These are phyloP conservation scores for Erysimum cheiranthoides DNA, from an alignment of 345 rosid species.

Conservation along the genomic window DNA sequence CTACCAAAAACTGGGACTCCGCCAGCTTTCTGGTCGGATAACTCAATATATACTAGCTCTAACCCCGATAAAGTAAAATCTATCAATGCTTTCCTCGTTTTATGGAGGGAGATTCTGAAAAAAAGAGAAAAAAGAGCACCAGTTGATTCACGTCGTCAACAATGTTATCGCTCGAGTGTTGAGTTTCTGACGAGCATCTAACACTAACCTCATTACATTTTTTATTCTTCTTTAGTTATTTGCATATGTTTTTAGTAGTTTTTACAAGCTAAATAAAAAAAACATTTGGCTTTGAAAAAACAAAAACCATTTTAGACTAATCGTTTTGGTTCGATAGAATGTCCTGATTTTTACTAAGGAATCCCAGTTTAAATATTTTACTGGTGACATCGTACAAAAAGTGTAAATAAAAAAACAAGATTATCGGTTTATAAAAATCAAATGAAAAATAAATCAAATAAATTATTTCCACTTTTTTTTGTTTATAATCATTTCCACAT, in stretches of 20 bases:
- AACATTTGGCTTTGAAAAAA: neutral
- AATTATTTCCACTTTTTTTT: slow-evolving; percentile 31
- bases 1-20: neutral
- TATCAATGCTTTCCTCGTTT: slow-evolving; percentile 4
- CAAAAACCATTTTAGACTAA: neutral
- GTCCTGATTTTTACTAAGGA: neutral
- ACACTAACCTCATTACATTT: neutral
- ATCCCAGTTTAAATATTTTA: neutral
- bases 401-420: neutral
- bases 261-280: neutral
- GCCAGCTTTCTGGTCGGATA: slow-evolving; percentile 2
- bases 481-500: slow-evolving; percentile 22
- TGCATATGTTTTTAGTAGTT: slow-evolving; percentile 11
- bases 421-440: neutral
- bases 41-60: neutral
- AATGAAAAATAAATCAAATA: neutral
- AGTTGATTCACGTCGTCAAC: neutral
- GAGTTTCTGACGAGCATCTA: neutral
- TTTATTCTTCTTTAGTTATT: neutral
- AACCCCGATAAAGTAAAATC: neutral
- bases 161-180: neutral
- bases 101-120: neutral
- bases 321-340: slow-evolving; percentile 3
- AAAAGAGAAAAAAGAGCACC: neutral
- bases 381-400: neutral